These are phyloP conservation scores for Boletus vermiculosoides DNA, from an alignment of 768 basidiomycete genomes.

Conservation along the genomic window DNA sequence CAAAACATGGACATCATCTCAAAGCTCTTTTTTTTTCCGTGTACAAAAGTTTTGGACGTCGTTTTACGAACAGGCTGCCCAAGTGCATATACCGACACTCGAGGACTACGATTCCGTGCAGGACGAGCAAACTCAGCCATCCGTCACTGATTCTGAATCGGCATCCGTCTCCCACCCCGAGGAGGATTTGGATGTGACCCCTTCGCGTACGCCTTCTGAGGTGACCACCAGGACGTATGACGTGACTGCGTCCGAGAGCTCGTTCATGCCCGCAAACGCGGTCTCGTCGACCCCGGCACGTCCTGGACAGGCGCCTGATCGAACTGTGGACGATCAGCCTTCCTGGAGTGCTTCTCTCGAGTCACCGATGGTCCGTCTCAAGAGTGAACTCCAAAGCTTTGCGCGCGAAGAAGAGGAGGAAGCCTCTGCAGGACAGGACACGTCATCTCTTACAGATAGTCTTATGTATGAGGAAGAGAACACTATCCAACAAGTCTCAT, in stretches of 20 bases:
- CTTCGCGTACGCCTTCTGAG: constrained; percentile 13
- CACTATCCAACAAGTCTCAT: constrained; percentile 24
- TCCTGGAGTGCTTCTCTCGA: constrained; percentile 77
- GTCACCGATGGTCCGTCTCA: constrained; percentile 67
- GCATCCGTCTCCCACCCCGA: constrained; percentile 11
- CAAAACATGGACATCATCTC: not conserved
- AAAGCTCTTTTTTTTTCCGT: not conserved
- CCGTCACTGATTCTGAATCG: constrained; percentile 18
- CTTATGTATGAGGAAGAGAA: constrained; percentile 32
- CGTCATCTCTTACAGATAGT: constrained; percentile 23
- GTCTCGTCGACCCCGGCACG: constrained; percentile 77
- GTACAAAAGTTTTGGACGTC: constrained; percentile 84
- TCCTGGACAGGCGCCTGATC: constrained; percentile 32
- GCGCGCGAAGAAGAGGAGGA: constrained; percentile 38
- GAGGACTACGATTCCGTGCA: constrained; percentile 64
- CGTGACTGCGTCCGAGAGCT: constrained; percentile 57
- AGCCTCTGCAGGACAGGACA: constrained; percentile 28
- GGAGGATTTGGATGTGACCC: constrained; percentile 6
- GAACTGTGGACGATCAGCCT: constrained; percentile 46
- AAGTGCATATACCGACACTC: constrained; percentile 74
- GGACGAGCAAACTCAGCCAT: constrained; percentile 45
- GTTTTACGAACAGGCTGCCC: constrained; percentile 93
- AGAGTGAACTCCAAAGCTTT: constrained; percentile 59
- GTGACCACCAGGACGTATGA: constrained; percentile 26
- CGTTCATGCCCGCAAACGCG: constrained; percentile 72